Evolutionary conservation across 345 rosid species (phyloP).

Genomic region (Brassica incana): DNA sequence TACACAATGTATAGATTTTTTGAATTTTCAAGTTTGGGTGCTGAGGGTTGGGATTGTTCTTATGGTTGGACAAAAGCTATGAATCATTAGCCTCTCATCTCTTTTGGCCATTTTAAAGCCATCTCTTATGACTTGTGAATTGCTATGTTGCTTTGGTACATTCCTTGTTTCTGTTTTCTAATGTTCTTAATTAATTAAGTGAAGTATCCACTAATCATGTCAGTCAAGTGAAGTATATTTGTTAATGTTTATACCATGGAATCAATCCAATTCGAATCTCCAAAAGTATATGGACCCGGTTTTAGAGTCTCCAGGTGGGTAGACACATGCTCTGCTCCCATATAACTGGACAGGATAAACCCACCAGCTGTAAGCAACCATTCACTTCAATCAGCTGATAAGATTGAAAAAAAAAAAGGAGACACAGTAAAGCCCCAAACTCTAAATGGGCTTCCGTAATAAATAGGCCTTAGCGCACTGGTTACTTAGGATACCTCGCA

Average conservation of each 20-base stretch:
- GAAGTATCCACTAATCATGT: background rate
- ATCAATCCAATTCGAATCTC: background rate
- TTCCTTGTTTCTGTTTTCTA: background rate
- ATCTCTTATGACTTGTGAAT: background rate
- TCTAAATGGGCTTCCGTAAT: too few relatives aligned
- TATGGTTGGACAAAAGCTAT: slow-evolving; percentile 9
- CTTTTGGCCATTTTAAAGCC: background rate
- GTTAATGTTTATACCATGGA: background rate
- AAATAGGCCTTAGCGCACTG: background rate
- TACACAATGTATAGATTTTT: slow-evolving; percentile 30
- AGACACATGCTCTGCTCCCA: slow-evolving; percentile 22
- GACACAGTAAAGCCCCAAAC: background rate
- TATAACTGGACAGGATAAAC: slow-evolving; percentile 15
- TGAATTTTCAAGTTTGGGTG: background rate
- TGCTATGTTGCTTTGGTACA: background rate
- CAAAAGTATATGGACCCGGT: background rate
- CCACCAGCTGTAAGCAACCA: slow-evolving; percentile 1
- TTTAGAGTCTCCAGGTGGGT: background rate
- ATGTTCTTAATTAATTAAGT: background rate
- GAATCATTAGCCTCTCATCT: slow-evolving; percentile 10
- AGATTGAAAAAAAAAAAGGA: background rate
- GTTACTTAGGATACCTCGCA: slow-evolving; percentile 25
- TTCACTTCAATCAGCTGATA: slow-evolving; percentile 30
- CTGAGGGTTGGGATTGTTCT: slow-evolving; percentile 10
- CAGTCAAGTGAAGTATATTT: background rate